These are phyloP conservation scores for Sporothrix dimorphospora DNA, from an alignment of 2,329 filamentous ascomycete genomes.

Conservation along the genomic window DNA sequence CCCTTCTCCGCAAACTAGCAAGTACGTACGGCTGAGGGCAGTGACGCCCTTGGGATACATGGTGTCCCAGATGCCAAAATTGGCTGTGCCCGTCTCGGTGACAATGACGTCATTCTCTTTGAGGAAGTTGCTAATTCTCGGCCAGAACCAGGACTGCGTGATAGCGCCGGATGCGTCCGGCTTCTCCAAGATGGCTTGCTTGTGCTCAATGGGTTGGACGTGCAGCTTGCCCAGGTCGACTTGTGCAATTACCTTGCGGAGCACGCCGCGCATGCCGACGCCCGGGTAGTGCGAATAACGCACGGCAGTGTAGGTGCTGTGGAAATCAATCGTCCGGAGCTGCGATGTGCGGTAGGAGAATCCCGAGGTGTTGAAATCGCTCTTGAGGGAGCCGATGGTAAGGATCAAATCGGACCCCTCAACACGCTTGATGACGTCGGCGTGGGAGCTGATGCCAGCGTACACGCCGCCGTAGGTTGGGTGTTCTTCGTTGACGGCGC, in stretches of 20 bases:
- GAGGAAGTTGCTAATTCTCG: conserved; percentile 34
- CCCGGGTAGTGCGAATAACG: conserved; percentile 78
- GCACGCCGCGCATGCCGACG: conserved; percentile 75
- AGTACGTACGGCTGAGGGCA: conserved; percentile 52
- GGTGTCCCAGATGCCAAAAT: conserved; percentile 87
- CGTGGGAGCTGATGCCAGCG: conserved; percentile 73
- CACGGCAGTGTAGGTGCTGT: conserved; percentile 73
- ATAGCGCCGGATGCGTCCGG: conserved; percentile 31
- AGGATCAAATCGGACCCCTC: conserved; percentile 73
- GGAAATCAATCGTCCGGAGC: conserved; percentile 79
- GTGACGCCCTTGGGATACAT: conserved; percentile 77
- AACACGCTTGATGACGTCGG: conserved; percentile 64
- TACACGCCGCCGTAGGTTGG: conserved; percentile 84
- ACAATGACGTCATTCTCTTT: conserved; percentile 72
- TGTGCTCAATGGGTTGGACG: conserved; percentile 55
- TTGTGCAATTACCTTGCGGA: conserved; percentile 68
- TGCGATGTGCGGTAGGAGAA: conserved; percentile 80
- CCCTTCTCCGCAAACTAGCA: too few relatives aligned
- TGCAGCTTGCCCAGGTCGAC: conserved; percentile 62
- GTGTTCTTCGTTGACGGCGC: conserved; percentile 75
- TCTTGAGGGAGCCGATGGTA: conserved; percentile 67
- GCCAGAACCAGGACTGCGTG: conserved; percentile 35
- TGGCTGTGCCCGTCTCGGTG: conserved; percentile 85
- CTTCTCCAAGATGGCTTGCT: conserved; percentile 46
- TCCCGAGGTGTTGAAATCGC: conserved; percentile 80